Base-by-base conservation (phyloP, 2,329 filamentous ascomycete genomes). In the Fusarium avenaceum region DNA sequence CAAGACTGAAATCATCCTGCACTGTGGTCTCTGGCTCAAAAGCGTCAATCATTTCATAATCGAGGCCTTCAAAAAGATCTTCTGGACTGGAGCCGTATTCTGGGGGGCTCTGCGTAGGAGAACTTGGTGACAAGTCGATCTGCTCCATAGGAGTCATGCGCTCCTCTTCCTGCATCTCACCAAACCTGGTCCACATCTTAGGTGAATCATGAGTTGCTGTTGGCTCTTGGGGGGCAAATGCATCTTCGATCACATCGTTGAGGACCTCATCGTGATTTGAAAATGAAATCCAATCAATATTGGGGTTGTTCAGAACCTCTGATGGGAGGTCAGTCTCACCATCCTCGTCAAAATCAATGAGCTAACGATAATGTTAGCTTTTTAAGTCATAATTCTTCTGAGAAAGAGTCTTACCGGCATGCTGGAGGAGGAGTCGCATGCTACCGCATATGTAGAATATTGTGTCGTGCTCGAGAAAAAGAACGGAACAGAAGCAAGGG, bases 161-260 rank as follows among this genome's bases (percentile, higher is more conserved):
- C 13, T 70, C 47, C 3, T 61, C 52, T 19, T 59, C 42, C 17
- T 54, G 50, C 43, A 47, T 24, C 40, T 70, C 59, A 14, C 67
- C 55, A 49, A 68, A 65, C 33, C 70, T 70, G 40, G 67, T 70
- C 67, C 67, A 70, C 40, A 62, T 46, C 19, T 48, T 46, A 61
- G 48, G 48, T 15, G 54, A 20, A 19, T 55, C 48, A 45, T 63
- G 50, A 15, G 24, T 20, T 9, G 22, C 43, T 2, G 33, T 13
- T 24, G 52, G 47, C 45, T 59, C 58, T 43, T 45, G 24, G 42
- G 53, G 30, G 56, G 49, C 30, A 54, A 64, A 68, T 3, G 53
- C 17, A 13, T 55, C 45, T 35, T 54, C 44, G 28, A 70, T 60
- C 5, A 63, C 43, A 35, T 55, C 40, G 20, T 69, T 61, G 4